phyloP scores from a whole-genome alignment of 2,329 filamentous ascomycete genomes.

The Dichotomopilus funicola region DNA sequence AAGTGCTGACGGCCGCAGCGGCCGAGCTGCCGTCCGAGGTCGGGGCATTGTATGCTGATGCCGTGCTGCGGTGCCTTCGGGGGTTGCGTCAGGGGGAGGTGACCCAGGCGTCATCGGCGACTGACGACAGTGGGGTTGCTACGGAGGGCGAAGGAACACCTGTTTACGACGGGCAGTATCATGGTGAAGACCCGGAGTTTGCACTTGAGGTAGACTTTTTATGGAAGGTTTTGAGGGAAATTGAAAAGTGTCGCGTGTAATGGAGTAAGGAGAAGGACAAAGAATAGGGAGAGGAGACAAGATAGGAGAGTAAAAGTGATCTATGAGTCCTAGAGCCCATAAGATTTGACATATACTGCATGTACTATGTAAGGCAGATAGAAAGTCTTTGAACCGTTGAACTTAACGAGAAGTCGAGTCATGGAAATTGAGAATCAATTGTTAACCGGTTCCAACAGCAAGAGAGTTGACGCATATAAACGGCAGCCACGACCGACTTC shows the following conservation, averaged over 20 bases:
- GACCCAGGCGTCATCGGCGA: not conserved
- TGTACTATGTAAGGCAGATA: too few relatives aligned
- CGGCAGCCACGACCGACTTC: too few relatives aligned
- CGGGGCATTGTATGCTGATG: not conserved
- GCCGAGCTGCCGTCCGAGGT: not conserved
- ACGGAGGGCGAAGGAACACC: not conserved
- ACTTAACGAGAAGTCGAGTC: too few relatives aligned
- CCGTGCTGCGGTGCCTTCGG: not conserved
- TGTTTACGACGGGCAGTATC: not conserved
- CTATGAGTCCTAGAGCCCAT: too few relatives aligned
- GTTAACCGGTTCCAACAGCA: too few relatives aligned
- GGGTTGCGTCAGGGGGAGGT: not conserved
- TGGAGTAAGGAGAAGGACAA: too few relatives aligned
- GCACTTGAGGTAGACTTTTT: conserved; percentile 1
- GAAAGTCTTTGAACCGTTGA: too few relatives aligned
- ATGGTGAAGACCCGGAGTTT: conserved; percentile 1
- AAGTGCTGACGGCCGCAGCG: not conserved
- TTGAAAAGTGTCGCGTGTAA: not conserved
- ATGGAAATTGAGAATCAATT: too few relatives aligned
- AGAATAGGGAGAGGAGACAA: too few relatives aligned
- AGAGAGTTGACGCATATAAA: too few relatives aligned
- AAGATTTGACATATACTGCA: too few relatives aligned
- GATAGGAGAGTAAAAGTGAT: too few relatives aligned
- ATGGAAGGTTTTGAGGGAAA: conserved; percentile 1
- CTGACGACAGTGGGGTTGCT: not conserved